Evolutionary conservation across 306 rosid genomes (phyloP).

Genomic region (Cicer yamashitae): DNA sequence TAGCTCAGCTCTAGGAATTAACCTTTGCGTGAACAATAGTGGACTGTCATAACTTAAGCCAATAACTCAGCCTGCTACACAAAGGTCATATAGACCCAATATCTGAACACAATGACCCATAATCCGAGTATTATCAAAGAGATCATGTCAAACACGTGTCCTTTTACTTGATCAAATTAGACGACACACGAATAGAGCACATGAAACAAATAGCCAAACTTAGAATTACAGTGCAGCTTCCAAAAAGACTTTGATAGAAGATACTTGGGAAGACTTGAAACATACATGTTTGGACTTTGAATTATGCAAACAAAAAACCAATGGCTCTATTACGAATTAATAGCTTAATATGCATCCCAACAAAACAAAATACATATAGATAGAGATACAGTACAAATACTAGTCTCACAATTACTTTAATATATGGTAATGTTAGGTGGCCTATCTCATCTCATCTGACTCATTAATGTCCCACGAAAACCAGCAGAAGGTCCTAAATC

Average conservation of each 20-base stretch:
- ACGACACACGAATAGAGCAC: too few relatives aligned
- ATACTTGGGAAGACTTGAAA: neutral
- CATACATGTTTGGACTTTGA: conserved; percentile 12
- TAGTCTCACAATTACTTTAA: conserved; percentile 26
- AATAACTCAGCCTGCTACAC: too few relatives aligned
- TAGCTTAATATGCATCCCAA: neutral
- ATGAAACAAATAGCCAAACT: too few relatives aligned
- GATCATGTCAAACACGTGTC: too few relatives aligned
- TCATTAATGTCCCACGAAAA: conserved; percentile 35
- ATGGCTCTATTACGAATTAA: too few relatives aligned
- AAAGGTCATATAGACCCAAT: too few relatives aligned
- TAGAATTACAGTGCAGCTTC: neutral
- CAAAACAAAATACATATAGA: conserved; percentile 1
- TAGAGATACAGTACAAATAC: neutral
- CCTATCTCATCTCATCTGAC: conserved; percentile 16
- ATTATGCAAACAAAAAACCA: neutral
- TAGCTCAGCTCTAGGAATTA: too few relatives aligned
- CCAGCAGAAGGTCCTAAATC: neutral
- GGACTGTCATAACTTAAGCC: too few relatives aligned
- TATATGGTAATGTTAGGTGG: neutral
- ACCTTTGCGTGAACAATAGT: too few relatives aligned
- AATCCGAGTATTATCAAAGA: too few relatives aligned
- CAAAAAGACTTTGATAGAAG: neutral
- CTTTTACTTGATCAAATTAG: too few relatives aligned
- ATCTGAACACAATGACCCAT: too few relatives aligned